Base-by-base conservation (phyloP, 345 rosid species). In the Lepidium sativum region DNA sequence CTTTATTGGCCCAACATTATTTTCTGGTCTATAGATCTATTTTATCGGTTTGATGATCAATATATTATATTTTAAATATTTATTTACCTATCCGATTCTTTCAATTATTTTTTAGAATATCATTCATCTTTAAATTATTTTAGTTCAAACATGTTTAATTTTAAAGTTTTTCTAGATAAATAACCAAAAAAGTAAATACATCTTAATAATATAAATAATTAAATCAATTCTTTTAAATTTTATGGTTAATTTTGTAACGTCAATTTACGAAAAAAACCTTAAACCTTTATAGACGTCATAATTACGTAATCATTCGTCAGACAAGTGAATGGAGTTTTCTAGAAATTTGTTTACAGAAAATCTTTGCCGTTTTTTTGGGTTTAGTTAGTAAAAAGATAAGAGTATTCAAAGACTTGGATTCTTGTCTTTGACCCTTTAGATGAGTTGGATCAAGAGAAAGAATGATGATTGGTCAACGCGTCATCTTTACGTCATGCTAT, bases 271-370 rank as follows among this genome's bases (percentile, higher is more conserved):
- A 11, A 13, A 13, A 44, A 25, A 25, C 29, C 29, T 25, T 25
- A 20, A 2, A 20, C 21, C 21, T 2, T 20, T 10, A 12, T 45
- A 5, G 21, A 54, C 37, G 33, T 43, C 68, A 69, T 23, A 40
- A 0, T 51, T 13, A 41, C 14, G 74, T 53, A 34, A 61, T 25
- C 48, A 61, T 9, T 69, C 54, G 74, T 52, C 67, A 69, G 44
- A 32, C 39, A 39, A 25, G 23, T 27, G 7, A 21, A 25, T 8
- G 3, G 10, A 31, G 52, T 41, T 52, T 52, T 69, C 31, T 18
- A 34, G 29, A 50, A 29, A 35, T 20, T 38, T 42, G 34, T 20
- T 44, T 55, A 21, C 7, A 6, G 6, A n/a, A 10, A 10, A 10
- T 43, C 1, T 8, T 45, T 45, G 48, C 25, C 48, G 31, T 54